A percentile compares a stretch with the other conserved stretches of the same genome.
phyloP scores from a whole-genome alignment of 176 grass and related monocot species.

The Zoysia pacifica region DNA sequence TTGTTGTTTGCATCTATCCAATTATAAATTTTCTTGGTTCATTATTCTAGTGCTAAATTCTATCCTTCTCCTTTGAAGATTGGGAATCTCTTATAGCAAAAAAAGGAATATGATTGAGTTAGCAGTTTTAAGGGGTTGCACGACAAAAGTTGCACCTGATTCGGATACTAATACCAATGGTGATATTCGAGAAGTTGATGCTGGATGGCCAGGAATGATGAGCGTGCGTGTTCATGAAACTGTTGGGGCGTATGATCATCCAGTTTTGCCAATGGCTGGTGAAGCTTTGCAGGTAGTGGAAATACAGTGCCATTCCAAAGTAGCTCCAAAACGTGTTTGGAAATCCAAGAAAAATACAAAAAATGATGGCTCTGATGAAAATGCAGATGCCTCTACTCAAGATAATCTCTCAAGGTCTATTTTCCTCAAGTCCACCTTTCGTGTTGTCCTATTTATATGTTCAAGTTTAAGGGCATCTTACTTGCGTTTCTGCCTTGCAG shows the following conservation, averaged over 20 bases:
- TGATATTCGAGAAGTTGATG: constrained; percentile 70
- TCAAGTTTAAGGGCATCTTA: constrained; percentile 2
- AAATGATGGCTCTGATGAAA: constrained; percentile 91
- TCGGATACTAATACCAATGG: constrained; percentile 53
- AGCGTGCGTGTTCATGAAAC: constrained; percentile 91
- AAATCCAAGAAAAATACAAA: constrained; percentile 88
- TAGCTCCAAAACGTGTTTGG: constrained; percentile 81
- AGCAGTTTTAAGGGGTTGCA: constrained; percentile 74
- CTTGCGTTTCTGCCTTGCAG: constrained; percentile 47
- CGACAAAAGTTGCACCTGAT: constrained; percentile 52
- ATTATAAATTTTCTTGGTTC: constrained; percentile 7
- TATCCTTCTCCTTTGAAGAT: constrained; percentile 53
- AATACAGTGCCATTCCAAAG: constrained; percentile 90
- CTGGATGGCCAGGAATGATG: constrained; percentile 99
- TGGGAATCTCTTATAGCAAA: constrained; percentile 94
- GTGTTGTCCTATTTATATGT: not conserved
- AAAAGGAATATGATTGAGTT: constrained; percentile 90
- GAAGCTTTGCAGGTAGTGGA: constrained; percentile 90
- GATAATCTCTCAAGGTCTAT: constrained; percentile 77
- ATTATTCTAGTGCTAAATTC: constrained; percentile 24
- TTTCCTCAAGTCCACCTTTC: constrained; percentile 8
- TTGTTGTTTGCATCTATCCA: constrained; percentile 20
- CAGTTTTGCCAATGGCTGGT: constrained; percentile 84
- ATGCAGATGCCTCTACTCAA: constrained; percentile 75
- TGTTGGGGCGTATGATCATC: constrained; percentile 86